phyloP scores from a whole-genome alignment of 164 flowering plant species.

The Magnolia changhungtana region DNA sequence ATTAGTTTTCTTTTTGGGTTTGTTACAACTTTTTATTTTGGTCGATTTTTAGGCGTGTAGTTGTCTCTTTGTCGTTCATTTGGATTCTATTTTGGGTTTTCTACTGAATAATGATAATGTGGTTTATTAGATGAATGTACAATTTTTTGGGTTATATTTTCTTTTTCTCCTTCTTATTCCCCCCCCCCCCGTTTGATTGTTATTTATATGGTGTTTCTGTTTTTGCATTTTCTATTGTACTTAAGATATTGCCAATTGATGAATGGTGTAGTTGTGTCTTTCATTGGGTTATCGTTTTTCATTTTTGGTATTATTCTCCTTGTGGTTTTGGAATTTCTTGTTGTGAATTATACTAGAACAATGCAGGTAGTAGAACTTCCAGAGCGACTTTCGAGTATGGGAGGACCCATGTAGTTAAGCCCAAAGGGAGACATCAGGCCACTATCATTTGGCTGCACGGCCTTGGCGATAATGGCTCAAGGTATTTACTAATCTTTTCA shows the following conservation, averaged over 20 bases:
- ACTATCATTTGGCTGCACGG: slow-evolving; percentile 88
- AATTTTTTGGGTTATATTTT: too few species aligned
- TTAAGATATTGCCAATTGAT: background rate
- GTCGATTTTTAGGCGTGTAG: background rate
- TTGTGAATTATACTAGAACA: background rate
- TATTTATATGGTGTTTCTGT: background rate
- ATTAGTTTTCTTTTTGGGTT: too few species aligned
- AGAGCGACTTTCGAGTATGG: slow-evolving; percentile 69
- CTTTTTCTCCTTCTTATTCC: too few species aligned
- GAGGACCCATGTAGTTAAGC: slow-evolving; percentile 77
- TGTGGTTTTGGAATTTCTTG: background rate
- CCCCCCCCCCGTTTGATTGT: background rate
- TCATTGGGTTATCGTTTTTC: background rate
- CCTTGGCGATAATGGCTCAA: slow-evolving; percentile 84
- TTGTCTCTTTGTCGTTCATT: background rate
- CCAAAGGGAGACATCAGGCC: slow-evolving; percentile 77
- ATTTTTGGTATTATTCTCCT: background rate
- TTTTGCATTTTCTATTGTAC: background rate
- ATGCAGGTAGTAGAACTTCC: slow-evolving; percentile 52
- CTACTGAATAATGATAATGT: background rate
- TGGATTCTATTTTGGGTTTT: background rate
- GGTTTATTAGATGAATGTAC: background rate
- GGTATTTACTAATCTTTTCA: slow-evolving; percentile 33
- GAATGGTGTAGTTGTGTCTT: background rate
- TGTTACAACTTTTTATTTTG: too few species aligned